These are phyloP conservation scores for Scheffersomyces stipitis DNA, from an alignment of 805 yeast genomes.

Conservation along the genomic window DNA sequence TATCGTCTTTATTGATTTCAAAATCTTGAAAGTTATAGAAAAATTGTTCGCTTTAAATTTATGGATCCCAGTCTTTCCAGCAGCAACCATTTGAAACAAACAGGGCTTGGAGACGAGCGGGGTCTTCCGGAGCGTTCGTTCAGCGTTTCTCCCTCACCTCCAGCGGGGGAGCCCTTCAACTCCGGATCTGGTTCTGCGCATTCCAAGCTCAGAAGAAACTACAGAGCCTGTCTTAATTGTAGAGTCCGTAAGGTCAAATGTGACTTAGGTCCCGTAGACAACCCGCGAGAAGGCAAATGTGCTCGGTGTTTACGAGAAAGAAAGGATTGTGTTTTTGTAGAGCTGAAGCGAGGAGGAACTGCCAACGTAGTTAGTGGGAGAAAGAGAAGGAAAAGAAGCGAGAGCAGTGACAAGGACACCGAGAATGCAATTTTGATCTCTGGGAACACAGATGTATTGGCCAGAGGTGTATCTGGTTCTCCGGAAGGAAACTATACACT, in stretches of 20 bases:
- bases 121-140: too few species aligned
- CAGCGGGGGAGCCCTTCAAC: too few species aligned
- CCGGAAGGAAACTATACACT: too few species aligned
- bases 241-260: slow-evolving; percentile 82
- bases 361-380: slow-evolving; percentile 41
- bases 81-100: too few species aligned
- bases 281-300: slow-evolving; percentile 81
- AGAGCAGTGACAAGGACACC: too few species aligned
- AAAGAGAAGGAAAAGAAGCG: slow-evolving; percentile 48
- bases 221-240: slow-evolving; percentile 84
- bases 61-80: too few species aligned
- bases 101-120: too few species aligned
- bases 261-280: slow-evolving; percentile 74
- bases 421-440: too few species aligned
- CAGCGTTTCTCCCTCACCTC: background rate
- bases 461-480: background rate
- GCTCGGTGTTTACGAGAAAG: slow-evolving; percentile 81
- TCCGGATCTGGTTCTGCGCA: background rate
- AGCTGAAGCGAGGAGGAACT: slow-evolving; percentile 30
- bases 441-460: background rate
- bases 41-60: too few species aligned
- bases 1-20: too few species aligned
- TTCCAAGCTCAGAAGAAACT: slow-evolving; percentile 56
- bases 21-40: too few species aligned
- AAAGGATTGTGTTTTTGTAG: slow-evolving; percentile 70